phyloP scores from a whole-genome alignment of 225 moss, liverwort and hornwort genomes.

The Physcomitrellopsis africana region DNA sequence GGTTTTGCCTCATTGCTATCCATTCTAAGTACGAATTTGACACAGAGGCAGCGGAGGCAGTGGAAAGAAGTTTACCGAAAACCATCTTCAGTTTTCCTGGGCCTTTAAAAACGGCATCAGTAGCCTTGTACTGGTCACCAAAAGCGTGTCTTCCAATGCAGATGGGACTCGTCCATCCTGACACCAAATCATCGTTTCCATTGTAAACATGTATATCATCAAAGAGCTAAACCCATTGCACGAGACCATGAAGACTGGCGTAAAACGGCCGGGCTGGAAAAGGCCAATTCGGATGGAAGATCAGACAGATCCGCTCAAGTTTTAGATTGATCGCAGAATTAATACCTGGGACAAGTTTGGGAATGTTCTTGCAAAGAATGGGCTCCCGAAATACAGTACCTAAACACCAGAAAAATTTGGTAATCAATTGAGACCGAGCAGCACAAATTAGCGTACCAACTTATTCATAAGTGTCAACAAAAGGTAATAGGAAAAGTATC shows the following conservation, averaged over 20 bases:
- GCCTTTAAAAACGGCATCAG: constrained; percentile 82
- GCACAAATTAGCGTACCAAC: not conserved
- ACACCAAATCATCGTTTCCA: constrained; percentile 22
- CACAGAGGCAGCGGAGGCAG: not conserved
- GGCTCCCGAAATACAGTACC: constrained; percentile 94
- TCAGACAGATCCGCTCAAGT: not conserved
- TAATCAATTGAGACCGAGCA: not conserved
- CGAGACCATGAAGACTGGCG: too few relatives aligned
- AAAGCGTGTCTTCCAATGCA: constrained; percentile 95
- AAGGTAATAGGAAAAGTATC: not conserved
- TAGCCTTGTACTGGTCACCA: constrained; percentile 93
- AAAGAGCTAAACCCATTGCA: constrained; percentile 9
- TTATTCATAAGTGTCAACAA: not conserved
- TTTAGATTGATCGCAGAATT: not conserved
- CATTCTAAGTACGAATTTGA: not conserved
- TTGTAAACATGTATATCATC: constrained; percentile 6
- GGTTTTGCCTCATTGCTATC: not conserved
- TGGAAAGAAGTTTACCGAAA: constrained; percentile 47
- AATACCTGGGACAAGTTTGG: constrained; percentile 68
- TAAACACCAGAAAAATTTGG: constrained; percentile 18
- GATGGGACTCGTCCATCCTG: constrained; percentile 85
- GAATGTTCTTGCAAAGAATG: constrained; percentile 89
- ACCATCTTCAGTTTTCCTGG: constrained; percentile 91
- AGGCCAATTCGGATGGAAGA: not conserved
- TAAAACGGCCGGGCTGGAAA: too few relatives aligned